Evolutionary conservation across 768 basidiomycete genomes (phyloP), one percentile per base, ranked within the genome.

Genomic region (Crepidotus variabilis): DNA sequence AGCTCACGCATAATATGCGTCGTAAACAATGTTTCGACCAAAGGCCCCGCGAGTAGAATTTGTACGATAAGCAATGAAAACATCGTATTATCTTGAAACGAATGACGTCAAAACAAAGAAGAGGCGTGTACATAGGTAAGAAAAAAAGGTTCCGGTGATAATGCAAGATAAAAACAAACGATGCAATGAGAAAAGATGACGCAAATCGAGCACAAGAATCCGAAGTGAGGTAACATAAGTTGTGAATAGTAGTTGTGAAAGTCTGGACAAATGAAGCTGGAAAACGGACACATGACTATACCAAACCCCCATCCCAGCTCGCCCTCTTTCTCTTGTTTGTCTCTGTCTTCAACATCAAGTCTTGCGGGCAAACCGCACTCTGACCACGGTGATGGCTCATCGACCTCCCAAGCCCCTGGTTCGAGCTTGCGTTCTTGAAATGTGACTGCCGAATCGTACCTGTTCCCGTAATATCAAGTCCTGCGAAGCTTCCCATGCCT

Each of bases 351-450:
- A 73, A 36, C 11, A 74, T 57, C 55, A 77, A 54, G 58, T 76
- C 76, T 66, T 73, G 72, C 14, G 76, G 76, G 56, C 74, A 72
- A 34, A 78, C 74, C 20, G 72, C 73, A 57, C 76, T 79, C 66
- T 76, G 75, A 13, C 76, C 76, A 16, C 76, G 68, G 61, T 78
- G 75, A 64, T 79, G 77, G 52, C 71, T 71, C 60, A 68, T 63
- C 54, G 68, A 69, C 57, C 69, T 61, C 20, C 65, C 65, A 10
- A 63, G 9, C 50, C 22, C 39, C 2, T 57, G 35, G 9, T 57
- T 61, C 2, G 43, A 48, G 47, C 55, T 52, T 24, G 32, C 47
- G 34, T 32, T 20, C 32, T 46, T 63, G 48, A 55, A 55, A 48
- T 54, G 55, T 11, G 55, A 56, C 47, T 54, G 51, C 28, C 35